Percentiles rank a stretch among this genome's conserved stretches.
Evolutionary conservation across 2,329 filamentous ascomycete genomes (phyloP).

Genomic region (Orbilia brochopaga): DNA sequence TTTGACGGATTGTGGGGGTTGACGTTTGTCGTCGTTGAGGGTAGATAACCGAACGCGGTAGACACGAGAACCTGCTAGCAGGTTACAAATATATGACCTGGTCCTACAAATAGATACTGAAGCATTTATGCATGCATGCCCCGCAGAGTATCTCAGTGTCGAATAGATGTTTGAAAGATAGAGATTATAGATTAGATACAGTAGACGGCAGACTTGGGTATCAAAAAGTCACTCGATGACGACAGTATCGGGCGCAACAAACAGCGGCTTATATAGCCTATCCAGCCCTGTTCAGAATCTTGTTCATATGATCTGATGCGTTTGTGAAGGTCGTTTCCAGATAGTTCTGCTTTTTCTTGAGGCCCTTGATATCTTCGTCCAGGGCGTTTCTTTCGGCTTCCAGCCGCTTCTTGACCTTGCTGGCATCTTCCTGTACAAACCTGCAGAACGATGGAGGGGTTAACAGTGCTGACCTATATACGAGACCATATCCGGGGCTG

Average conservation of each 20-base stretch:
- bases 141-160: background rate
- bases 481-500: conserved; percentile 1
- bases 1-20: conserved; percentile 38
- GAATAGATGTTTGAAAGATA: conserved; percentile 2
- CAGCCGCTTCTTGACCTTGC: conserved; percentile 76
- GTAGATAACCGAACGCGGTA: conserved; percentile 42
- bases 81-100: conserved; percentile 33
- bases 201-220: conserved; percentile 14
- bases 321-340: conserved; percentile 95
- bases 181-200: conserved; percentile 39
- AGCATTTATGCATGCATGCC: too few species aligned
- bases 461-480: too few species aligned
- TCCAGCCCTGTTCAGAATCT: conserved; percentile 72
- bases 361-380: conserved; percentile 76
- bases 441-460: conserved; percentile 63
- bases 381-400: conserved; percentile 74
- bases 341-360: conserved; percentile 89
- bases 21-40: conserved; percentile 24
- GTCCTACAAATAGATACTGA: background rate
- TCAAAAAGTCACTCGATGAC: conserved; percentile 8
- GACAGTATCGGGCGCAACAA: too few species aligned
- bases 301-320: conserved; percentile 86
- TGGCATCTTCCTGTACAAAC: conserved; percentile 81
- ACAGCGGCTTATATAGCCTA: conserved; percentile 14
- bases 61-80: conserved; percentile 19